These are phyloP conservation scores for Samsoniella hepiali DNA, from an alignment of 2,329 filamentous ascomycete genomes.

Conservation along the genomic window DNA sequence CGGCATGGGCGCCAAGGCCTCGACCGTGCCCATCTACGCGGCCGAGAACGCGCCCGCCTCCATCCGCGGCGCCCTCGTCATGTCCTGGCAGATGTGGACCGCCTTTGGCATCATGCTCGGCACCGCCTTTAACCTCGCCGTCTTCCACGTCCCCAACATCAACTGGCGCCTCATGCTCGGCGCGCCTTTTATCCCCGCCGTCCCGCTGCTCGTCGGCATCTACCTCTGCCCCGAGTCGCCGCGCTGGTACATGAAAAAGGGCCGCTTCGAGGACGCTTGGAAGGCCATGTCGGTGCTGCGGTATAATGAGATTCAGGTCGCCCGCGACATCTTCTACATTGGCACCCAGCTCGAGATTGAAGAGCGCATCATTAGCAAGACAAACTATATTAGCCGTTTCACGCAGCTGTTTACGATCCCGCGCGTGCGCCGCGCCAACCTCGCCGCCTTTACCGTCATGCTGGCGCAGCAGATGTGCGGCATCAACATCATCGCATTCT, in stretches of 20 bases:
- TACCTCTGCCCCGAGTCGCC: slow-evolving; percentile 66
- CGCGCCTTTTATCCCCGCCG: slow-evolving; percentile 58
- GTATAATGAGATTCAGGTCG: slow-evolving; percentile 54
- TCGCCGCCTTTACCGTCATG: slow-evolving; percentile 79
- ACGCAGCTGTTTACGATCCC: slow-evolving; percentile 66
- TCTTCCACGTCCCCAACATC: slow-evolving; percentile 38
- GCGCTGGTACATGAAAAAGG: slow-evolving; percentile 66
- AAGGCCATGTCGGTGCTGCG: slow-evolving; percentile 50
- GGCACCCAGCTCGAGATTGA: slow-evolving; percentile 64
- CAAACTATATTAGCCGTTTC: slow-evolving; percentile 60
- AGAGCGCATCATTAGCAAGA: slow-evolving; percentile 44
- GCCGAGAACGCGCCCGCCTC: slow-evolving; percentile 69
- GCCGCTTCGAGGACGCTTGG: slow-evolving; percentile 59
- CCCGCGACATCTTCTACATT: slow-evolving; percentile 62
- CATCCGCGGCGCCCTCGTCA: slow-evolving; percentile 73
- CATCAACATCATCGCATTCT: slow-evolving; percentile 74
- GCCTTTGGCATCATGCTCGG: slow-evolving; percentile 61
- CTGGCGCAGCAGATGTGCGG: slow-evolving; percentile 69
- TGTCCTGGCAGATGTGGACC: slow-evolving; percentile 75
- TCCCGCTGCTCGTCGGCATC: slow-evolving; percentile 56
- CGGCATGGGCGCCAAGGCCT: slow-evolving; percentile 74
- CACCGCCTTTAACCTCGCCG: slow-evolving; percentile 28
- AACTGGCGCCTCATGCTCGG: slow-evolving; percentile 66
- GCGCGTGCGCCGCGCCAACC: slow-evolving; percentile 67
- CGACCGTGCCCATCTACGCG: slow-evolving; percentile 71